phyloP scores from a whole-genome alignment of 257 asterid genomes.

The Rehmannia glutinosa region DNA sequence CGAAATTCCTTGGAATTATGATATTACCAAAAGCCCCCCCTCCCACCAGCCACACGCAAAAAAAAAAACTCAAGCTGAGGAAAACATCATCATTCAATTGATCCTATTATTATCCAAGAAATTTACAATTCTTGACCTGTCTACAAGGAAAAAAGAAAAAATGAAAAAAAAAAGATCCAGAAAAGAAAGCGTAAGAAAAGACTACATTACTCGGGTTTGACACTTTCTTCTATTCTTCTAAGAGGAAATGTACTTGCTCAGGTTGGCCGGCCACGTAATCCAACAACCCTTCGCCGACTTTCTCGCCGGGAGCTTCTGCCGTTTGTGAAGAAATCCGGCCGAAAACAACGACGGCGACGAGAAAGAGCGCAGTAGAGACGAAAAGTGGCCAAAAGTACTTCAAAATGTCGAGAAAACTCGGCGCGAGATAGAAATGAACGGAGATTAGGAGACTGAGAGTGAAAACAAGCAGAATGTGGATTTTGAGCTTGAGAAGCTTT shows the following conservation, averaged over 20 bases:
- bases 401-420: conserved; percentile 44
- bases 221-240: conserved; percentile 4
- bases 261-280: conserved; percentile 55
- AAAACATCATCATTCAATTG: neutral
- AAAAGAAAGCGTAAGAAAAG: neutral
- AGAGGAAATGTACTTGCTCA: conserved; percentile 25
- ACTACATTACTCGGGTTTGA: conserved; percentile 10
- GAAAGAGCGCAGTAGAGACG: conserved; percentile 68
- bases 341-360: conserved; percentile 44
- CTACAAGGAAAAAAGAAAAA: too few species aligned
- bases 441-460: conserved; percentile 13
- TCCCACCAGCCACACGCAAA: neutral
- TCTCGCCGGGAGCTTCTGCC: conserved; percentile 37
- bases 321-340: conserved; percentile 52
- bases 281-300: conserved; percentile 56
- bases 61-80: neutral
- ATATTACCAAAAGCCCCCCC: neutral
- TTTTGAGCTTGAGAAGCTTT: conserved; percentile 49
- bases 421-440: conserved; percentile 39
- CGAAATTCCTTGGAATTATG: neutral
- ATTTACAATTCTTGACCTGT: conserved; percentile 18
- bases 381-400: too few species aligned
- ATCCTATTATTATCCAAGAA: conserved; percentile 13
- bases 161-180: too few species aligned
- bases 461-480: conserved; percentile 34